phyloP scores from a whole-genome alignment of 495 filamentous ascomycete species.

The Bryoglossum gracile region DNA sequence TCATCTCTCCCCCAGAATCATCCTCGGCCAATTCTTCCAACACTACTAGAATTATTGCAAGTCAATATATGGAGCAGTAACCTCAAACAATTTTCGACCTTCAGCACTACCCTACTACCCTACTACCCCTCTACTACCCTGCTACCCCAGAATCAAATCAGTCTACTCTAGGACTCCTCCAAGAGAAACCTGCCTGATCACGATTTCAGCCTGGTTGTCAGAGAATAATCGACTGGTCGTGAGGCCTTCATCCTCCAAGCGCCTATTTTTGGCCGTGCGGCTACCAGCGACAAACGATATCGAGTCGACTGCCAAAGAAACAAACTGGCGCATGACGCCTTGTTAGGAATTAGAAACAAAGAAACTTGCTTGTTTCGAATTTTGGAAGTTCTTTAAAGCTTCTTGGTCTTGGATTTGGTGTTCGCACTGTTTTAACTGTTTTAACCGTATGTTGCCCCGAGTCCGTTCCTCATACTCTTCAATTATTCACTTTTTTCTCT shows the following conservation, averaged over 20 bases:
- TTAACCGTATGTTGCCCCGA: conserved; percentile 21
- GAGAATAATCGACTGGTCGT: conserved; percentile 21
- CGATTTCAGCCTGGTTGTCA: conserved; percentile 13
- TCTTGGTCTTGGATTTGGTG: neutral
- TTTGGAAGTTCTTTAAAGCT: conserved; percentile 10
- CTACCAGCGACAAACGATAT: conserved; percentile 21
- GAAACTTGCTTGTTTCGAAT: conserved; percentile 16
- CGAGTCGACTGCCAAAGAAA: conserved; percentile 14
- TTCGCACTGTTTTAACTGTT: conserved; percentile 4
- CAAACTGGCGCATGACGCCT: conserved; percentile 6
- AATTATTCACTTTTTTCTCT: conserved; percentile 4
- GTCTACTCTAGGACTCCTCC: conserved; percentile 6
- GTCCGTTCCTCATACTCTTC: conserved; percentile 2
- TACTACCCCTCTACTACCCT: too few relatives aligned
- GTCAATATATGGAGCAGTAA: conserved; percentile 19
- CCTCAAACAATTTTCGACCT: conserved; percentile 1
- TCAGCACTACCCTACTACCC: neutral
- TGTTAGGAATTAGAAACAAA: conserved; percentile 24
- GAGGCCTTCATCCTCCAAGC: conserved; percentile 15
- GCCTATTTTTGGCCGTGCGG: conserved; percentile 22
- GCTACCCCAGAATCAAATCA: too few relatives aligned
- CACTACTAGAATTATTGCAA: conserved; percentile 18
- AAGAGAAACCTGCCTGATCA: conserved; percentile 7
- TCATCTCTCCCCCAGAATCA: neutral
- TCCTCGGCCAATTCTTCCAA: conserved; percentile 7